A percentile compares a stretch with the other conserved stretches of the same genome.
These are phyloP conservation scores for Alnus rubra DNA, from an alignment of 306 rosid species.

Conservation along the genomic window DNA sequence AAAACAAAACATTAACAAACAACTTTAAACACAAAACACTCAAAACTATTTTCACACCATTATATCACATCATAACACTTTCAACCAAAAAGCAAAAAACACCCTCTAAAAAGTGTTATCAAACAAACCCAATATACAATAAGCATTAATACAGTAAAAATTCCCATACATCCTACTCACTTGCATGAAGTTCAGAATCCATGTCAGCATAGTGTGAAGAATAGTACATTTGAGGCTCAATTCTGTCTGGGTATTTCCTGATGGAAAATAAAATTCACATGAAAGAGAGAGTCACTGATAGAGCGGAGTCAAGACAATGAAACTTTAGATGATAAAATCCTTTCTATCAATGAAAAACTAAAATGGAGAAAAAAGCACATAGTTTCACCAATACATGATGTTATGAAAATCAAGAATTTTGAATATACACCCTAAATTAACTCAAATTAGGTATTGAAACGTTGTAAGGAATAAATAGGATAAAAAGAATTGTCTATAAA, in stretches of 20 bases:
- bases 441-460: neutral
- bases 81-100: too few species aligned
- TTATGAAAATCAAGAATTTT: neutral
- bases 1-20: too few species aligned
- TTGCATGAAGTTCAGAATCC: conserved; percentile 48
- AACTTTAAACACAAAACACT: too few species aligned
- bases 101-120: too few species aligned
- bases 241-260: conserved; percentile 67
- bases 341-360: neutral
- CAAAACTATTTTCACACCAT: too few species aligned
- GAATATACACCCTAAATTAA: neutral
- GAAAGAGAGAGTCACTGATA: neutral
- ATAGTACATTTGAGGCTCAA: conserved; percentile 36
- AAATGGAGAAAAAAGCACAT: neutral
- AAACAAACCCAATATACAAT: neutral
- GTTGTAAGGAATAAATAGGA: neutral
- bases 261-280: conserved; percentile 16
- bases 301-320: neutral
- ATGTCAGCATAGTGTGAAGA: conserved; percentile 34
- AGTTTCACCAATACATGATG: neutral
- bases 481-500: neutral
- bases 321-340: neutral
- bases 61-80: too few species aligned
- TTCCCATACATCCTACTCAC: conserved; percentile 44
- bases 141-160: neutral